These are phyloP conservation scores for Chlorociboria aeruginascens DNA, from an alignment of 495 filamentous ascomycete genomes.

Conservation along the genomic window DNA sequence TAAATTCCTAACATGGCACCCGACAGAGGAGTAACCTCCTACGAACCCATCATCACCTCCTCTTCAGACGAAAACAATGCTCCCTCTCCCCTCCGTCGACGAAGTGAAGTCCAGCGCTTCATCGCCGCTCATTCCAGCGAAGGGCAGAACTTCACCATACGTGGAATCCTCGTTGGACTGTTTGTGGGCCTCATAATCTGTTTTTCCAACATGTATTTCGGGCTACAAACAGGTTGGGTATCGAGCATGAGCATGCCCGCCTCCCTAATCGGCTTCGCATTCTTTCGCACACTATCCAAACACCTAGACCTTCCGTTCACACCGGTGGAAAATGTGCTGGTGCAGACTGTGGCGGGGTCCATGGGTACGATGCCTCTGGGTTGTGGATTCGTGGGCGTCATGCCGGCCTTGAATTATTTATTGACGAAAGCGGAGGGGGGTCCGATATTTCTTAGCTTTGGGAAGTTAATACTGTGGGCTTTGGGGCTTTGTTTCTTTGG, in stretches of 20 bases:
- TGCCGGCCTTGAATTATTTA: conserved; percentile 84
- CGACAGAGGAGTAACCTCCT: conserved; percentile 21
- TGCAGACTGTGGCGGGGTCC: conserved; percentile 89
- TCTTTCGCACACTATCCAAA: conserved; percentile 71
- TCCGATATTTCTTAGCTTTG: conserved; percentile 56
- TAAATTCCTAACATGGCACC: conserved; percentile 22
- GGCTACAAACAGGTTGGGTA: conserved; percentile 91
- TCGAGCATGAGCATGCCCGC: conserved; percentile 68
- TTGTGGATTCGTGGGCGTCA: conserved; percentile 86
- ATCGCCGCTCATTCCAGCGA: conserved; percentile 23
- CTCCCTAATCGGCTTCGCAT: conserved; percentile 87
- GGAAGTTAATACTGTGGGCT: conserved; percentile 77
- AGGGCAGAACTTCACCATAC: conserved; percentile 64
- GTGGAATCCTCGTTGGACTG: conserved; percentile 70
- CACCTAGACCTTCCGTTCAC: conserved; percentile 69
- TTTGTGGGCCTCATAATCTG: conserved; percentile 79
- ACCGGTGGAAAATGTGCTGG: conserved; percentile 92
- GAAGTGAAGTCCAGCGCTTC: conserved; percentile 24
- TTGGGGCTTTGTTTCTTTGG: conserved; percentile 90
- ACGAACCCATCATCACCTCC: conserved; percentile 9
- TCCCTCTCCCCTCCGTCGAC: conserved; percentile 14
- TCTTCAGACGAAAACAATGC: conserved; percentile 8
- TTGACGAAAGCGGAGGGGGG: conserved; percentile 65
- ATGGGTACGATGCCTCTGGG: conserved; percentile 96
- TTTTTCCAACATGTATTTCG: conserved; percentile 97